Evolutionary conservation across 23 red algal genomes (phyloP).

Genomic region (Cyanidium caldarium): DNA sequence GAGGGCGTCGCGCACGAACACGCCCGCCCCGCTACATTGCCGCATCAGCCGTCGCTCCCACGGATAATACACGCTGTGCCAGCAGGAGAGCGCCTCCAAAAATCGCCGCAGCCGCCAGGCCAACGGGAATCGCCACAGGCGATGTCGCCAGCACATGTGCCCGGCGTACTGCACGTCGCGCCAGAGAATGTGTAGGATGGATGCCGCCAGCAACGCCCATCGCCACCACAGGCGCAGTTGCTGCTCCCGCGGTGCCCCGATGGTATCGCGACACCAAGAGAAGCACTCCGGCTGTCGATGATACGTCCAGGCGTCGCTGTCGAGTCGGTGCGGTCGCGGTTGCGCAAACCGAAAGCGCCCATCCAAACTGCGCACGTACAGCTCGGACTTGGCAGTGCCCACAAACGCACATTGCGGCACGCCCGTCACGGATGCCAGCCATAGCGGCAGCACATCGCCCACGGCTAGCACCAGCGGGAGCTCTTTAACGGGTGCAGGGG

Average conservation of each 20-base stretch:
- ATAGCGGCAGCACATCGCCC: constrained; percentile 13
- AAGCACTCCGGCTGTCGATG: too few relatives aligned
- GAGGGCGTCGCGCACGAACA: constrained; percentile 7
- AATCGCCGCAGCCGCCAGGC: background rate
- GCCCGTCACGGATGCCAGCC: background rate
- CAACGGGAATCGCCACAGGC: background rate
- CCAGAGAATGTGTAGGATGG: background rate
- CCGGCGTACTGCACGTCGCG: background rate
- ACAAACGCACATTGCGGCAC: background rate
- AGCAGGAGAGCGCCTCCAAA: background rate
- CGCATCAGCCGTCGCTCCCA: constrained; percentile 11
- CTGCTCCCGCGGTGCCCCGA: background rate
- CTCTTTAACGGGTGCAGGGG: too few relatives aligned
- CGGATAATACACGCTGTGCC: constrained; percentile 9
- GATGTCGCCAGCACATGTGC: background rate
- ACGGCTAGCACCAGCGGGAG: constrained; percentile 8
- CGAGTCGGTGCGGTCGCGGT: background rate
- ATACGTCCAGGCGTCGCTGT: background rate
- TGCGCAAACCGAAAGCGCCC: background rate
- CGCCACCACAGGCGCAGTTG: background rate
- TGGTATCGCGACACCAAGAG: too few relatives aligned
- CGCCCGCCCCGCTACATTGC: background rate
- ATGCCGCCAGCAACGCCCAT: too few relatives aligned
- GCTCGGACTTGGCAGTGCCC: constrained; percentile 17
- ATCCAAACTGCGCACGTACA: background rate